A percentile compares a stretch with the other conserved stretches of the same genome.
Conservation (phyloP, 139 green algal genomes). For the Edaphochlamys debaryana region DNA sequence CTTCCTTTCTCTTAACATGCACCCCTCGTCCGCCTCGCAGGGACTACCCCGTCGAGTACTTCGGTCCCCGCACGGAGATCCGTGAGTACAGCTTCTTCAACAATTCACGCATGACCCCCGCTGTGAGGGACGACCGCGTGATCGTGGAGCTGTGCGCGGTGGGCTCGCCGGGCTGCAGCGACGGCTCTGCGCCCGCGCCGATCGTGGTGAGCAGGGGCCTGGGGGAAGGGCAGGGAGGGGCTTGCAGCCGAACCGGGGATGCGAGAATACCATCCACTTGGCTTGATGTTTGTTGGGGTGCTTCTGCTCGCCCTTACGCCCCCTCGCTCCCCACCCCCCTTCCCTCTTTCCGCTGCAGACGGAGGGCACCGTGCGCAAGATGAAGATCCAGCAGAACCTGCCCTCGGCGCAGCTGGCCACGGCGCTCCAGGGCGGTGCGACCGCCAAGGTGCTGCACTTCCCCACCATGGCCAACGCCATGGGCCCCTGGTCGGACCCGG, state of each 20-base stretch:
- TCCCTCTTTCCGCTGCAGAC: background rate
- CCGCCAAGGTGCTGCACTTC: constrained; percentile 68
- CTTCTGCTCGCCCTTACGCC: no score
- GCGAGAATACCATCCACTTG: no score
- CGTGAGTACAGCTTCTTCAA: constrained; percentile 82
- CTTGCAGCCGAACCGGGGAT: no score
- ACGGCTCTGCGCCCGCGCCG: constrained; percentile 41
- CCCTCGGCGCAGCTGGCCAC: constrained; percentile 50
- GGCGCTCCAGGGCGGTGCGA: constrained; percentile 23
- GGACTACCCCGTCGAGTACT: constrained; percentile 38
- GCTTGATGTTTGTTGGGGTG: no score
- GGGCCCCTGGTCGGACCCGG: constrained; percentile 53
- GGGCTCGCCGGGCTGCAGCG: constrained; percentile 47
- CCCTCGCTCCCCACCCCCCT: no score
- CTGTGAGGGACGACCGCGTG: constrained; percentile 30
- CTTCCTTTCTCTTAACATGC: no score
- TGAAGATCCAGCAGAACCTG: constrained; percentile 45
- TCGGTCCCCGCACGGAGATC: constrained; percentile 61
- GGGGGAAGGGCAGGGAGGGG: background rate
- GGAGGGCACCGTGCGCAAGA: constrained; percentile 4
- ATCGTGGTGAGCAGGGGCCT: constrained; percentile 39
- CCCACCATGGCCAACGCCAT: constrained; percentile 66
- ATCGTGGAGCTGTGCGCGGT: constrained; percentile 56
- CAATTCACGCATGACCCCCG: constrained; percentile 41
- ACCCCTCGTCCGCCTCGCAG: no score